Percentiles rank a stretch among this genome's conserved stretches.
These are phyloP conservation scores for Podochytrium sp. DNA, from an alignment of 192 early-diverging fungal genomes.

Conservation along the genomic window DNA sequence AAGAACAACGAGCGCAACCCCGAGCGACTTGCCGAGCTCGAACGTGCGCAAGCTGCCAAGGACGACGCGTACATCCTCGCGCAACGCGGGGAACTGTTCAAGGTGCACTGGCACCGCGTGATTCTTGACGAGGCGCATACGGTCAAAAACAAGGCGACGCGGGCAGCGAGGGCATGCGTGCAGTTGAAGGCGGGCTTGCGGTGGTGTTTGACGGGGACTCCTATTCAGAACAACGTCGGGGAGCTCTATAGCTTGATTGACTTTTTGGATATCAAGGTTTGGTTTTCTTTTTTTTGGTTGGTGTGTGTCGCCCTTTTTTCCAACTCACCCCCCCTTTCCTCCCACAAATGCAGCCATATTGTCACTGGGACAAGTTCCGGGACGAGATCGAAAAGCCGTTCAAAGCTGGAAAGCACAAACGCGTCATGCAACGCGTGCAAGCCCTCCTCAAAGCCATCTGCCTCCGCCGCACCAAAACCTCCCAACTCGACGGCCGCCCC, in stretches of 20 bases:
- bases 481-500: slow-evolving; percentile 64
- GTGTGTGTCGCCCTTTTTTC: background rate
- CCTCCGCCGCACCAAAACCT: slow-evolving; percentile 72
- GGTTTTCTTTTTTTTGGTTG: background rate
- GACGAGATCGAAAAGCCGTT: slow-evolving; percentile 53
- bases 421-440: slow-evolving; percentile 60
- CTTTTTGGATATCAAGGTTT: slow-evolving; percentile 38
- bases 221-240: slow-evolving; percentile 47
- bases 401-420: slow-evolving; percentile 31
- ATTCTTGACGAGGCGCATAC: slow-evolving; percentile 51
- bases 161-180: slow-evolving; percentile 30
- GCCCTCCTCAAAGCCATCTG: slow-evolving; percentile 56
- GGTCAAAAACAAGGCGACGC: slow-evolving; percentile 49
- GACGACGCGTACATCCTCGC: background rate
- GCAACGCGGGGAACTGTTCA: slow-evolving; percentile 34
- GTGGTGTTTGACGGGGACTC: slow-evolving; percentile 53
- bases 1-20: slow-evolving; percentile 8
- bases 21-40: slow-evolving; percentile 24
- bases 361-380: slow-evolving; percentile 45
- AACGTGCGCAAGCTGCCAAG: slow-evolving; percentile 8
- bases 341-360: slow-evolving; percentile 34
- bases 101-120: slow-evolving; percentile 40
- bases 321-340: background rate
- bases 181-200: slow-evolving; percentile 35
- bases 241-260: slow-evolving; percentile 45